Base-by-base conservation (phyloP, 1,284 basidiomycete species). In the Rhodotorula sp. region DNA sequence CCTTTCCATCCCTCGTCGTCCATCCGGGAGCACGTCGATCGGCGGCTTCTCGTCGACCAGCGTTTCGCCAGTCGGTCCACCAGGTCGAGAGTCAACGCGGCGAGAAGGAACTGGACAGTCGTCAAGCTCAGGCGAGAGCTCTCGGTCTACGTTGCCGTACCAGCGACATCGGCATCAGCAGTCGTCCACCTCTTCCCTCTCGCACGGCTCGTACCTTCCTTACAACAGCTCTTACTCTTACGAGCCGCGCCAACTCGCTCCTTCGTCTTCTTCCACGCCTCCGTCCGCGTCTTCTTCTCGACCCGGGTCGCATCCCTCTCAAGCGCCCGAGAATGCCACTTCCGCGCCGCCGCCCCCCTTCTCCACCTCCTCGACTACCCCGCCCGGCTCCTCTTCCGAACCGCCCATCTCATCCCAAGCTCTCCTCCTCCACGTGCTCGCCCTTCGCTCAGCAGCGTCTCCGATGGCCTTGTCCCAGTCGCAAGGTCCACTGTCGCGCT, bases 391-490 rank as follows among this genome's bases (percentile, higher is more conserved):
- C 10, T 44, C 60, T 10, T 59, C 68, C 48, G 71, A 75, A 7
- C 59, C 68, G 1, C 70, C 73, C 6, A 72, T 75, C 30, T 53
- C 73, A 0, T 57, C 70, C 2, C 73, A 75, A 30, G 73, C 73
- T 4, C 65, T 75, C 30, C 62, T 72, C 4, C 66, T 70, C 6
- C 64, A 75, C 48, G 59, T 75, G 28, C 68, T 64, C 48, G 64
- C 68, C 9, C 64, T 75, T 5, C 68, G 73, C 0, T 71, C 70
- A 11, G 62, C 70, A 6, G 51, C 71, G 6, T 61, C 64, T 0
- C 71, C 71, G 15, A 72, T 70, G 68, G 46, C 64, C 2, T 62
- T 68, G 2, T 67, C 71, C 8, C 71, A 72, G 31, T 74, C 73
- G 1, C 68, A 69, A 16, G 68, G 66, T 4, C 66, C 68, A 0